Conservation (phyloP, 2,329 filamentous ascomycete species). For the Exophiala mesophila region DNA sequence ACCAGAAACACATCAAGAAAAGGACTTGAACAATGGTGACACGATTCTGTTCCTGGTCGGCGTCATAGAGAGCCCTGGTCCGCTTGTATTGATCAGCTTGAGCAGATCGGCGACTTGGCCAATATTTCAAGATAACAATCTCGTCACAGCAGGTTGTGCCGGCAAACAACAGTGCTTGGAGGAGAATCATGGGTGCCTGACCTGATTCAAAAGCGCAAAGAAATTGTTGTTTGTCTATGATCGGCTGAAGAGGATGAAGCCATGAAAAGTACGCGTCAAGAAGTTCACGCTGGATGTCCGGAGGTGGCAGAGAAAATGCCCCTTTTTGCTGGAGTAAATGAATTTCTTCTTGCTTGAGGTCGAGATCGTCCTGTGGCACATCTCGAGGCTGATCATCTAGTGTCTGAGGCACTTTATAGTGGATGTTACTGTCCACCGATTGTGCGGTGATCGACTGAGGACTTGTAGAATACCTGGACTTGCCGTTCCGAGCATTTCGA, state of each 20-base stretch:
- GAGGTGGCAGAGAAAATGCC: constrained; percentile 82
- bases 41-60: constrained; percentile 20
- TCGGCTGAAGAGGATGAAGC: constrained; percentile 88
- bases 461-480: constrained; percentile 11
- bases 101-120: constrained; percentile 60
- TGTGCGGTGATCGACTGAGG: constrained; percentile 9
- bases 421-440: constrained; percentile 12
- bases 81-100: constrained; percentile 65
- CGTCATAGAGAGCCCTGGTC: constrained; percentile 24
- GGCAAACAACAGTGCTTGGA: constrained; percentile 87
- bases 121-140: constrained; percentile 51
- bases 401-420: constrained; percentile 11
- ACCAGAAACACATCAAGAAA: constrained; percentile 26
- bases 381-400: constrained; percentile 9
- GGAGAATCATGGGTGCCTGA: constrained; percentile 79
- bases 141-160: constrained; percentile 91
- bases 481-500: constrained; percentile 12
- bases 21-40: constrained; percentile 20
- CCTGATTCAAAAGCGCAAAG: constrained; percentile 86
- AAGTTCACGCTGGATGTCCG: constrained; percentile 82
- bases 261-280: constrained; percentile 92
- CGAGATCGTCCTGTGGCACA: constrained; percentile 32
- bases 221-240: constrained; percentile 87
- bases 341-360: constrained; percentile 89
- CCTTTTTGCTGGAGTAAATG: constrained; percentile 89